phyloP scores from a whole-genome alignment of 805 yeast species.

The Candida fluviatilis region DNA sequence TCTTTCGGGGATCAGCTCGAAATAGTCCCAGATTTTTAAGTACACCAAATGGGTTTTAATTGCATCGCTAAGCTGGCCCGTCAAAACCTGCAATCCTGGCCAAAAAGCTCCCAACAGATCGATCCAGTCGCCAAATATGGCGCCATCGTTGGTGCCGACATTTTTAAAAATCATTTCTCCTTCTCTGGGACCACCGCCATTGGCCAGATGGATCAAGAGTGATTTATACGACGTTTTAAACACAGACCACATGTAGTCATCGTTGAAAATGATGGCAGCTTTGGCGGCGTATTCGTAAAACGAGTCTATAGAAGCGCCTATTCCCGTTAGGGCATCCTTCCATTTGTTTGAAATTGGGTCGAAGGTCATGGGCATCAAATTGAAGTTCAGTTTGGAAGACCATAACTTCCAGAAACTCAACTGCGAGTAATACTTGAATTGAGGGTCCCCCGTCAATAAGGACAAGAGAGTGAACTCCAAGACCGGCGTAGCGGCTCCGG shows the following conservation, averaged over 20 bases:
- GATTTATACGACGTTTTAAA: constrained; percentile 52
- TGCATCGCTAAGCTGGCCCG: constrained; percentile 72
- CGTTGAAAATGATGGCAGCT: constrained; percentile 61
- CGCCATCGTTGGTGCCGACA: constrained; percentile 52
- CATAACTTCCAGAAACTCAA: constrained; percentile 67
- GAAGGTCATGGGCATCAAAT: constrained; percentile 75
- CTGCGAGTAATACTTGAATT: constrained; percentile 60
- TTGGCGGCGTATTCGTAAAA: constrained; percentile 87
- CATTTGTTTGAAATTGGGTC: constrained; percentile 55
- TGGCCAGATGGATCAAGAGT: constrained; percentile 41
- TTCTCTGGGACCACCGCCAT: constrained; percentile 18
- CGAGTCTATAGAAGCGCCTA: constrained; percentile 91
- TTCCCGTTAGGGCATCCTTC: constrained; percentile 62
- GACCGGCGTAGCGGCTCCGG: constrained; percentile 83
- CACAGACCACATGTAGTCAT: constrained; percentile 60
- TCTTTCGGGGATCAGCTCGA: constrained; percentile 82
- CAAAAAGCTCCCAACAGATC: constrained; percentile 86
- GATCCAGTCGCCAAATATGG: constrained; percentile 59
- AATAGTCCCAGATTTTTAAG: constrained; percentile 74
- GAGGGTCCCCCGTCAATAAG: constrained; percentile 65
- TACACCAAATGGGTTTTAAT: constrained; percentile 55
- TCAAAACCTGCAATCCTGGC: constrained; percentile 78
- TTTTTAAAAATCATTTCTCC: constrained; percentile 49
- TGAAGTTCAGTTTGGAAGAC: constrained; percentile 56
- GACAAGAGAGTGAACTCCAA: constrained; percentile 78